These are phyloP conservation scores for Phytophthora sp. DNA, from an alignment of 352 stramenopile genomes.

Conservation along the genomic window DNA sequence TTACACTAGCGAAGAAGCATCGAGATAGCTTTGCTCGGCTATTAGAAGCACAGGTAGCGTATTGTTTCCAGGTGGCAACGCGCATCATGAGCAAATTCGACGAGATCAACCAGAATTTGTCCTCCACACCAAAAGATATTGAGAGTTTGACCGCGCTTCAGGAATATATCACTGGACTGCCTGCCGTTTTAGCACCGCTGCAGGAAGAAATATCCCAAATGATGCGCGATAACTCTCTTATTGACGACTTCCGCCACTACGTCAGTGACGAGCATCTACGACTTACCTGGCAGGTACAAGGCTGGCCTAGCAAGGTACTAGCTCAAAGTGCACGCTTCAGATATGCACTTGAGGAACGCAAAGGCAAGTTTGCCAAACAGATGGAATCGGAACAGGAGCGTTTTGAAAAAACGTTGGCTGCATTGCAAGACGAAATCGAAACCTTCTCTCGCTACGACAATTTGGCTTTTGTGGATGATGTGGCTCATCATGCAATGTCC, in stretches of 20 bases:
- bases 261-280: conserved; percentile 88
- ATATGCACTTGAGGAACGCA: conserved; percentile 77
- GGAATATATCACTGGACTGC: conserved; percentile 86
- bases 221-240: conserved; percentile 76
- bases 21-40: conserved; percentile 76
- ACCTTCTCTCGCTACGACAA: conserved; percentile 90
- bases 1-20: conserved; percentile 78
- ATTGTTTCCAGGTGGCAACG: conserved; percentile 69
- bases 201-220: conserved; percentile 85
- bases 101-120: conserved; percentile 84
- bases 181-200: conserved; percentile 69
- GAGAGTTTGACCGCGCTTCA: conserved; percentile 90
- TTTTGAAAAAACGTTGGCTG: conserved; percentile 88
- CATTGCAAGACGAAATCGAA: conserved; percentile 90
- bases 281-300: conserved; percentile 90
- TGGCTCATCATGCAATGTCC: conserved; percentile 84
- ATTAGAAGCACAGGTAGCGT: conserved; percentile 69
- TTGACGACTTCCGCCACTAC: conserved; percentile 87
- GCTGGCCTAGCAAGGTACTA: conserved; percentile 90
- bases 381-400: conserved; percentile 95
- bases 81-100: conserved; percentile 87
- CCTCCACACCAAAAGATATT: conserved; percentile 89
- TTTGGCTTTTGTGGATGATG: conserved; percentile 87
- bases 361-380: conserved; percentile 89
- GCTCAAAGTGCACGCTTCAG: conserved; percentile 84